Conservation (phyloP, 306 rosid species). For the Fragaria vesca region DNA sequence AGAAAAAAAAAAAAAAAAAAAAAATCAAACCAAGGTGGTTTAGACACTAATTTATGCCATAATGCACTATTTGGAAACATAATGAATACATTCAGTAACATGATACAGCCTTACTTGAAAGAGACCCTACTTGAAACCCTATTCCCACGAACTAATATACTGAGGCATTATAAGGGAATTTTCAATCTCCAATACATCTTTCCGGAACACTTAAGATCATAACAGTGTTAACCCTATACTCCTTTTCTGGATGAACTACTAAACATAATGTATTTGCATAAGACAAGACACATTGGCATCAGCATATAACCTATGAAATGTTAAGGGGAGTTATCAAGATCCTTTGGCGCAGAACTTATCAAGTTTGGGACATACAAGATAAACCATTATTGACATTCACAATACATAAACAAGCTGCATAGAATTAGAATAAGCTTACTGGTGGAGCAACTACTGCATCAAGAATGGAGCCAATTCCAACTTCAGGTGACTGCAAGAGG, state of each 20-base stretch:
- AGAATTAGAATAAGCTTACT: conserved; percentile 41
- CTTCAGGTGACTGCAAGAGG: conserved; percentile 61
- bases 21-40: neutral
- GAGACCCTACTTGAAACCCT: neutral
- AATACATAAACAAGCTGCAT: neutral
- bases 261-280: neutral
- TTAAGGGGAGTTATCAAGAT: neutral
- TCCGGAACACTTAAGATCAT: neutral
- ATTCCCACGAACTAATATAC: neutral
- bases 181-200: neutral
- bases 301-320: neutral
- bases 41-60: neutral
- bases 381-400: neutral
- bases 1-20: neutral
- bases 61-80: neutral
- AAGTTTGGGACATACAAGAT: neutral
- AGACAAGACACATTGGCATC: neutral
- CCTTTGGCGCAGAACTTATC: neutral
- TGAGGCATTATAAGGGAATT: neutral
- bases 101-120: neutral
- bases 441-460: conserved; percentile 79
- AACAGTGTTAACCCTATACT: neutral
- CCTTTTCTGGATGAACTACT: neutral
- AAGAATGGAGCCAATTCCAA: conserved; percentile 51
- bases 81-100: neutral